Percentiles rank a stretch among this genome's conserved stretches.
These are phyloP conservation scores for Kwoniella europaea DNA, from an alignment of 768 basidiomycete genomes.

Conservation along the genomic window DNA sequence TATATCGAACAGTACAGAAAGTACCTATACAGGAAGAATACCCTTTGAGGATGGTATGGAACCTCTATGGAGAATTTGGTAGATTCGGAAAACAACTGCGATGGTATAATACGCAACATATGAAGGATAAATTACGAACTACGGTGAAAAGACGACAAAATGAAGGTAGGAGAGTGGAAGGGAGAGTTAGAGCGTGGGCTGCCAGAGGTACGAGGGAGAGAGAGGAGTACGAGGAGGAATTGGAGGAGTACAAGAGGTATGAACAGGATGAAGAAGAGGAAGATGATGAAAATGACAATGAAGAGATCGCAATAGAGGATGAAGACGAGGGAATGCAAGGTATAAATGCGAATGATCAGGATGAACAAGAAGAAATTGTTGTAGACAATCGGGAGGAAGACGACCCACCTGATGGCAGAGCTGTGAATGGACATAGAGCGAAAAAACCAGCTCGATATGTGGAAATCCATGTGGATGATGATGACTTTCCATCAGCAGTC, in stretches of 20 bases:
- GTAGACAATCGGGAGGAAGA: not conserved
- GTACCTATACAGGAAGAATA: conserved; percentile 38
- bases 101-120: conserved; percentile 47
- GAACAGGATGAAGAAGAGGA: conserved; percentile 8
- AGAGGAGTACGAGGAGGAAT: conserved; percentile 22
- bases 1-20: conserved; percentile 51
- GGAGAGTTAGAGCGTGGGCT: conserved; percentile 40
- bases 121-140: conserved; percentile 52
- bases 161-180: conserved; percentile 26
- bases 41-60: conserved; percentile 40
- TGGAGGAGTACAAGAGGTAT: conserved; percentile 16
- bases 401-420: not conserved
- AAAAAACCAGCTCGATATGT: not conserved
- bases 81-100: conserved; percentile 15
- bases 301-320: conserved; percentile 7
- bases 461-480: not conserved
- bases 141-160: conserved; percentile 35
- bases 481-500: not conserved
- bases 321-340: conserved; percentile 14
- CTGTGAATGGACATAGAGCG: not conserved
- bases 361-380: conserved; percentile 9
- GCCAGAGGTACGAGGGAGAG: conserved; percentile 14
- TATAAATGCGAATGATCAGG: conserved; percentile 3
- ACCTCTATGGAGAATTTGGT: conserved; percentile 45
- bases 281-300: conserved; percentile 11